A percentile compares a stretch with the other conserved stretches of the same genome.
phyloP scores from a whole-genome alignment of 2,329 filamentous ascomycete genomes.

The Diaporthe citri region DNA sequence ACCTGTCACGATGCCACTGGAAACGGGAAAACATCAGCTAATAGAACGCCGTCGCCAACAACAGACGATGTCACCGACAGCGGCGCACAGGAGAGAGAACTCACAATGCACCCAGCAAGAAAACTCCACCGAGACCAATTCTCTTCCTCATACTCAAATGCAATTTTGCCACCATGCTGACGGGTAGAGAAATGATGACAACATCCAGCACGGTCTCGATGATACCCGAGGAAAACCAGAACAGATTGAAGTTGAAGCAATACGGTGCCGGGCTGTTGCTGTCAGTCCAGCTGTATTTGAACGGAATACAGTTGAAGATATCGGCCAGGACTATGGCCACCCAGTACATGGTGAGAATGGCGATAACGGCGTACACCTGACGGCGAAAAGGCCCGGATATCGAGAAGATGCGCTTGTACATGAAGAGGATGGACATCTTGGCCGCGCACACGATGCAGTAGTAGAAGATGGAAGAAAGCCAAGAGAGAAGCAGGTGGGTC shows the following conservation, averaged over 20 bases:
- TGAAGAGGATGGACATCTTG: neutral
- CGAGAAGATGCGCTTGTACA: conserved; percentile 6
- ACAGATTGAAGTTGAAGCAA: neutral
- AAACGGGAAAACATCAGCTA: neutral
- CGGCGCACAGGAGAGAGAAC: neutral
- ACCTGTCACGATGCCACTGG: conserved; percentile 33
- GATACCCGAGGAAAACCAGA: neutral
- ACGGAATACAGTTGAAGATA: neutral
- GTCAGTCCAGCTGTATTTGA: neutral
- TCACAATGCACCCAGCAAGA: neutral
- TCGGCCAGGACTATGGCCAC: neutral
- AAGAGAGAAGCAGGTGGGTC: neutral
- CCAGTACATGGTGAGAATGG: neutral
- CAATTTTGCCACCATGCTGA: neutral
- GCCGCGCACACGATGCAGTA: neutral
- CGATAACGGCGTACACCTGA: neutral
- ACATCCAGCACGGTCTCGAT: neutral
- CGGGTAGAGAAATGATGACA: neutral
- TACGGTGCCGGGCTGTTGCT: neutral
- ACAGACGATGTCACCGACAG: neutral
- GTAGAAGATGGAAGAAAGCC: neutral
- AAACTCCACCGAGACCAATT: neutral
- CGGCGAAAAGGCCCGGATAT: neutral
- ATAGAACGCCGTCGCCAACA: neutral
- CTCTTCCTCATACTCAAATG: neutral